Percentiles rank a stretch among this genome's conserved stretches.
Evolutionary conservation across 2,329 filamentous ascomycete genomes (phyloP).

Genomic region (Fusarium sp.): DNA sequence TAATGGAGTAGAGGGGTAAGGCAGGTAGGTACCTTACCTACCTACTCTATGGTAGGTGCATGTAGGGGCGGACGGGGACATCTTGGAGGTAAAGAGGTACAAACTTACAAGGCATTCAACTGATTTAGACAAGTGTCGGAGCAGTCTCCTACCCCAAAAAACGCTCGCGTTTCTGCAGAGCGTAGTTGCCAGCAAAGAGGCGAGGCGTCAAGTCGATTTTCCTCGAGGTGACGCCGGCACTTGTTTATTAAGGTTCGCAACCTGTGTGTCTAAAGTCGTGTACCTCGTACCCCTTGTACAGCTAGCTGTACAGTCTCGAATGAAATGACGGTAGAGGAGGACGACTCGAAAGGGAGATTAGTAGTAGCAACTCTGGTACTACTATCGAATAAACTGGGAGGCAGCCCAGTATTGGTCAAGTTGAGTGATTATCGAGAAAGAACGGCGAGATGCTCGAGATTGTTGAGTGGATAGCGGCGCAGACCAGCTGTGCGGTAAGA

Average conservation of each 20-base stretch:
- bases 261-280: conserved; percentile 33
- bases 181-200: conserved; percentile 28
- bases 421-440: conserved; percentile 29
- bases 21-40: background rate
- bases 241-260: conserved; percentile 33
- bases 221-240: conserved; percentile 35
- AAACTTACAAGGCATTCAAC: conserved; percentile 53
- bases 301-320: conserved; percentile 15
- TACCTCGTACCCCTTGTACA: background rate
- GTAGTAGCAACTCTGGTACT: conserved; percentile 19
- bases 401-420: conserved; percentile 9
- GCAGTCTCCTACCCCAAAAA: conserved; percentile 48
- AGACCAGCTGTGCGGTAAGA: conserved; percentile 45
- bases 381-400: conserved; percentile 11
- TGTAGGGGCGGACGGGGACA: conserved; percentile 10
- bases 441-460: conserved; percentile 33
- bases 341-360: conserved; percentile 19
- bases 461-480: conserved; percentile 39
- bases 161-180: conserved; percentile 48
- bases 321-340: conserved; percentile 25
- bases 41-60: background rate
- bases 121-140: conserved; percentile 46
- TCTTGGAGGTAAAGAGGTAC: conserved; percentile 29
- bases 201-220: conserved; percentile 28
- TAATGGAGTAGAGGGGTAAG: conserved; percentile 21